phyloP scores from a whole-genome alignment of 176 grass and related monocot genomes.

The Zoysia japonica region DNA sequence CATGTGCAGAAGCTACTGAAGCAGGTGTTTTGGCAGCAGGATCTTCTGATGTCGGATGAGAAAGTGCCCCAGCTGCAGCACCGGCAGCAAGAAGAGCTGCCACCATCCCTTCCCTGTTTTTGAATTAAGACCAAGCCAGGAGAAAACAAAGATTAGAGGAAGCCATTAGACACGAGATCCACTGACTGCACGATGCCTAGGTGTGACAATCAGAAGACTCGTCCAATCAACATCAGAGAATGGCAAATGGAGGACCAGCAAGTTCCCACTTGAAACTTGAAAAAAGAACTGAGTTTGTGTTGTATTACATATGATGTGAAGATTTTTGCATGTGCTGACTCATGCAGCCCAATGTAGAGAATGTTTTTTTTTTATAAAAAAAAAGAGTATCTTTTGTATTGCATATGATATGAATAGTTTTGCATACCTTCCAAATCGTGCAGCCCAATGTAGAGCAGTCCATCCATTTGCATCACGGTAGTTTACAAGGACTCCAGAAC shows the following conservation, averaged over 20 bases:
- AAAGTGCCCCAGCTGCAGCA: slow-evolving; percentile 68
- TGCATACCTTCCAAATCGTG: slow-evolving; percentile 78
- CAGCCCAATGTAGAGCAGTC: slow-evolving; percentile 95
- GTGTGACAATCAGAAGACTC: slow-evolving; percentile 7
- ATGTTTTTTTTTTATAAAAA: too few species aligned
- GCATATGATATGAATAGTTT: slow-evolving; percentile 1
- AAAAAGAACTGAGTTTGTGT: neutral
- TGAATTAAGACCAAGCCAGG: neutral
- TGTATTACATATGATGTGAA: neutral
- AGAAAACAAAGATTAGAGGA: slow-evolving; percentile 27
- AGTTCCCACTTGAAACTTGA: neutral
- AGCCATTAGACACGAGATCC: slow-evolving; percentile 8
- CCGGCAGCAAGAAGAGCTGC: slow-evolving; percentile 66
- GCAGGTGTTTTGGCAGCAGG: slow-evolving; percentile 68
- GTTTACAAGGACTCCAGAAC: slow-evolving; percentile 74
- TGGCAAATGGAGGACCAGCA: neutral
- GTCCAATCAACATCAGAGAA: neutral
- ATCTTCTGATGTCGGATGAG: slow-evolving; percentile 69
- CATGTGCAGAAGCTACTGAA: slow-evolving; percentile 58
- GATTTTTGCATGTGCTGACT: slow-evolving; percentile 59
- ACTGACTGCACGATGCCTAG: slow-evolving; percentile 1
- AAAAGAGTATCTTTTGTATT: neutral
- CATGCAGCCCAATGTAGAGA: slow-evolving; percentile 88
- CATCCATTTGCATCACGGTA: slow-evolving; percentile 88
- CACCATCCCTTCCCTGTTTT: slow-evolving; percentile 71